Evolutionary conservation across 2,329 filamentous ascomycete species (phyloP).

Genomic region (Neofusicoccum kwambonambiense): DNA sequence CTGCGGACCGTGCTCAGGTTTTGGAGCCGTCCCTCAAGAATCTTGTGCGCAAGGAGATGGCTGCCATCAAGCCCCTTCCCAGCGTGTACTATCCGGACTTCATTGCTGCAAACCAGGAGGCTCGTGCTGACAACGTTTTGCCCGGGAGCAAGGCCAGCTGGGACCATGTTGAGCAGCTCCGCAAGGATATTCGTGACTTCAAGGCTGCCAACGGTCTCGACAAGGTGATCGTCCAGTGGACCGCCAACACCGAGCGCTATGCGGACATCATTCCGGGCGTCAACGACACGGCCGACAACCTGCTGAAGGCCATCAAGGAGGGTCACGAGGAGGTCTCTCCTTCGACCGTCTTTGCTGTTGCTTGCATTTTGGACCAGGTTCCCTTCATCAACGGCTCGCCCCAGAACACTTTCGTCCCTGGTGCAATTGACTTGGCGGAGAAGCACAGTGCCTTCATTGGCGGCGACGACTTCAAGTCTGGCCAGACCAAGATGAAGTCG

Average conservation of each 20-base stretch:
- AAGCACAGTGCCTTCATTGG: slow-evolving; percentile 87
- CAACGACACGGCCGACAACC: slow-evolving; percentile 95
- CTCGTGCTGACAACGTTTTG: slow-evolving; percentile 88
- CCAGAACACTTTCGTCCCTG: slow-evolving; percentile 98
- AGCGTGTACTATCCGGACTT: slow-evolving; percentile 99
- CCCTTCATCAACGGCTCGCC: slow-evolving; percentile 99
- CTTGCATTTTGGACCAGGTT: slow-evolving; percentile 81
- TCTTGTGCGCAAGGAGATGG: slow-evolving; percentile 90
- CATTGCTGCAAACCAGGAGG: slow-evolving; percentile 97
- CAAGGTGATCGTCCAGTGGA: slow-evolving; percentile 98
- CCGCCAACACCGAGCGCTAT: slow-evolving; percentile 97
- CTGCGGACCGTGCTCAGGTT: slow-evolving; percentile 95
- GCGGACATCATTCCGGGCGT: slow-evolving; percentile 83
- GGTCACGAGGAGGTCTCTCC: slow-evolving; percentile 92
- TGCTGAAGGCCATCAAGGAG: slow-evolving; percentile 79
- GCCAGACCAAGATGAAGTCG: slow-evolving; percentile 99
- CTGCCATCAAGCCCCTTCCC: slow-evolving; percentile 80
- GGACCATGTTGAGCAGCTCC: slow-evolving; percentile 89
- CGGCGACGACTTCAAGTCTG: slow-evolving; percentile 99
- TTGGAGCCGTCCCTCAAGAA: slow-evolving; percentile 93
- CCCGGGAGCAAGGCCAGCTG: slow-evolving; percentile 78
- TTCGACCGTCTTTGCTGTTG: slow-evolving; percentile 93
- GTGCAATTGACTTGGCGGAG: slow-evolving; percentile 85
- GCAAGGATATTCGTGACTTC: slow-evolving; percentile 91
- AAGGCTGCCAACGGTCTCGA: slow-evolving; percentile 81